Conservation (phyloP, 2,329 filamentous ascomycete genomes). For the Dendryphion nanum region DNA sequence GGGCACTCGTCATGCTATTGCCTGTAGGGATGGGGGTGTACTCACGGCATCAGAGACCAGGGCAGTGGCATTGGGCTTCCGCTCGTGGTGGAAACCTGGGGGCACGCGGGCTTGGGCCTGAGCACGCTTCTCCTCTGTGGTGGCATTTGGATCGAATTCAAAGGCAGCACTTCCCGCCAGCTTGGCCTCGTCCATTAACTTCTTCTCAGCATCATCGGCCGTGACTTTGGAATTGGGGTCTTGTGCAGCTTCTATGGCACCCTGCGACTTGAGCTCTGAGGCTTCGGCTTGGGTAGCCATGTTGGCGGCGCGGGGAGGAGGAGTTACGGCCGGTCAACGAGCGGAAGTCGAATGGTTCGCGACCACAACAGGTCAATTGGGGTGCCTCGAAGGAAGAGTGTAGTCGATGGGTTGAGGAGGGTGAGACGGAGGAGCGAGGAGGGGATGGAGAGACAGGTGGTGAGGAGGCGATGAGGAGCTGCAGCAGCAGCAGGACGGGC, state of each 20-base stretch:
- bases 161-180: slow-evolving; percentile 78
- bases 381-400: background rate
- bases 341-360: background rate
- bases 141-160: slow-evolving; percentile 83
- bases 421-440: background rate
- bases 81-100: slow-evolving; percentile 61
- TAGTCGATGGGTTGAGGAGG: background rate
- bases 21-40: background rate
- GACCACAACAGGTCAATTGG: slow-evolving; percentile 6
- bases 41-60: slow-evolving; percentile 73
- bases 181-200: slow-evolving; percentile 73
- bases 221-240: slow-evolving; percentile 68
- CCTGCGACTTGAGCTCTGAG: slow-evolving; percentile 77
- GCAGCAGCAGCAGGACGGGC: background rate
- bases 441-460: background rate
- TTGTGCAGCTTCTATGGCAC: slow-evolving; percentile 71
- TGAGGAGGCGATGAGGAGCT: background rate
- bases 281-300: slow-evolving; percentile 35
- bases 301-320: slow-evolving; percentile 11
- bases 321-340: slow-evolving; percentile 4
- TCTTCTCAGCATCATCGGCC: slow-evolving; percentile 68
- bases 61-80: slow-evolving; percentile 63
- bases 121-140: slow-evolving; percentile 77
- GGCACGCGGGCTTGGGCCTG: slow-evolving; percentile 69
- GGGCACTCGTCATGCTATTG: background rate